phyloP scores from a whole-genome alignment of 805 yeast species.

The Kuraishia borneana region DNA sequence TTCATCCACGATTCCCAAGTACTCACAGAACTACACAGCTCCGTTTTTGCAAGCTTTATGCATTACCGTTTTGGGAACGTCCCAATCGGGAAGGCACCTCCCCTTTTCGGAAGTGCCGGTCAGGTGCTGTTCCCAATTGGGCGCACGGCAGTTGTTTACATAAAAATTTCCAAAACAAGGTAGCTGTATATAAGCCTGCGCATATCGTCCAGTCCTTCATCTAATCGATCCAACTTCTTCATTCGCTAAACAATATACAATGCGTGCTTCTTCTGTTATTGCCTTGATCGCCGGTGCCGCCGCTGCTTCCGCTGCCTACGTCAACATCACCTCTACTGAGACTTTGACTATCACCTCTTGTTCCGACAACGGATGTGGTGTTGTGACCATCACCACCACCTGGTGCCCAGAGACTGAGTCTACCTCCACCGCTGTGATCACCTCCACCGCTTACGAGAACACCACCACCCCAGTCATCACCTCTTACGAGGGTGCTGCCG shows the following conservation, averaged over 20 bases:
- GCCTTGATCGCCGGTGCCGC: constrained; percentile 1
- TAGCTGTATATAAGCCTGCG: no score
- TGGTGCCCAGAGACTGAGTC: constrained; percentile 10
- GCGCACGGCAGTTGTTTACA: no score
- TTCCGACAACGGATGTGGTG: constrained; percentile 20
- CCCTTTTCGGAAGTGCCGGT: no score
- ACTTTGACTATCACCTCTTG: constrained; percentile 21
- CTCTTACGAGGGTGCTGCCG: constrained; percentile 3
- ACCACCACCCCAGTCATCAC: constrained; percentile 2
- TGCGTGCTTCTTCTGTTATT: constrained; percentile 2
- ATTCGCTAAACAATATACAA: background rate
- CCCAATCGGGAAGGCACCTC: no score
- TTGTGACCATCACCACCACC: constrained; percentile 10
- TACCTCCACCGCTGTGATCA: constrained; percentile 2
- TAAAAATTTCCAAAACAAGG: no score
- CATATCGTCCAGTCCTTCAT: no score
- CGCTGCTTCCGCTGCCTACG: constrained; percentile 2
- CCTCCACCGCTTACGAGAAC: constrained; percentile 4
- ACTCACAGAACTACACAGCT: no score
- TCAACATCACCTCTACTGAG: constrained; percentile 3
- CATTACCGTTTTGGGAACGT: no score
- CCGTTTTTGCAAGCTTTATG: no score
- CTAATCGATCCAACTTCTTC: constrained; percentile 1
- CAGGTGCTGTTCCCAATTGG: no score
- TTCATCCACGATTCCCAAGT: no score